These are phyloP conservation scores for Tetrapisispora nanseiensis DNA, from an alignment of 805 yeast genomes.

Conservation along the genomic window DNA sequence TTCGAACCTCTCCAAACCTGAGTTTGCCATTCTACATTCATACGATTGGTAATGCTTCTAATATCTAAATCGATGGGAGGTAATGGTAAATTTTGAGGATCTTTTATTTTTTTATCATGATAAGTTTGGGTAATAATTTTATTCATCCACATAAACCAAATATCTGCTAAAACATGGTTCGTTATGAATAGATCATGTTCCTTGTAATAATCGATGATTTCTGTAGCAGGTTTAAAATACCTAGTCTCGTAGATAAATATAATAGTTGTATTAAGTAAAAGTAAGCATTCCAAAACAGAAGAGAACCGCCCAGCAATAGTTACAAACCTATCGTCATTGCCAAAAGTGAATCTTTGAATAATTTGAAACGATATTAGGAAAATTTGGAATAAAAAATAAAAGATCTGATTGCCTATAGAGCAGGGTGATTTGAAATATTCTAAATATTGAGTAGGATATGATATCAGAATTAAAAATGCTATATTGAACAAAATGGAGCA, in stretches of 20 bases:
- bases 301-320: constrained; percentile 14
- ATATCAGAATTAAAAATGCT: constrained; percentile 13
- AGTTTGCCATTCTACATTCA: constrained; percentile 30
- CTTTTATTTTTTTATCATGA: constrained; percentile 30
- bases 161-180: constrained; percentile 28
- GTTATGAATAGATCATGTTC: constrained; percentile 23
- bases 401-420: constrained; percentile 22
- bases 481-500: constrained; percentile 13
- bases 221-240: constrained; percentile 32
- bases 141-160: constrained; percentile 43
- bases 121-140: constrained; percentile 34
- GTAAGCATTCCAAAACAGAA: constrained; percentile 20
- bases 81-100: constrained; percentile 34
- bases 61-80: constrained; percentile 34
- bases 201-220: constrained; percentile 29
- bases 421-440: constrained; percentile 25
- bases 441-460: constrained; percentile 23
- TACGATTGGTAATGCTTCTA: constrained; percentile 22
- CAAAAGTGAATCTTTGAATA: constrained; percentile 16
- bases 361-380: constrained; percentile 15
- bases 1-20: constrained; percentile 25
- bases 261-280: constrained; percentile 24
- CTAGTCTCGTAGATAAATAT: constrained; percentile 34
- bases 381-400: constrained; percentile 19
- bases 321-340: constrained; percentile 13